Evolutionary conservation across 2,329 filamentous ascomycete genomes (phyloP).

Genomic region (Mycogone perniciosa): DNA sequence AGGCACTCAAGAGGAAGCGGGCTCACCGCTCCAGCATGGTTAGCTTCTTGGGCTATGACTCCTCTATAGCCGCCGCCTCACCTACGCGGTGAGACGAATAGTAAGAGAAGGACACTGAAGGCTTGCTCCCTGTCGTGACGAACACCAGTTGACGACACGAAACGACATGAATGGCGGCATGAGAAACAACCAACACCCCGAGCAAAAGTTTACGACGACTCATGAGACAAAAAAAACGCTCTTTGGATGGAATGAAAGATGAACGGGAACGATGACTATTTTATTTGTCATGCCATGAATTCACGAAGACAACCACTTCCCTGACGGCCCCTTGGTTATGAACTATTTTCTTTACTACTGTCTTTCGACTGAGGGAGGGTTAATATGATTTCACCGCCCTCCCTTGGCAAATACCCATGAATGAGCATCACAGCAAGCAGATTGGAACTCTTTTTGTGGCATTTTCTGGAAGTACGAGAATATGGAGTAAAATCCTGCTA

Average conservation of each 20-base stretch:
- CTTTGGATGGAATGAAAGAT: conserved; percentile 6
- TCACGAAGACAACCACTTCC: too few relatives aligned
- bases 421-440: too few relatives aligned
- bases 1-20: conserved; percentile 41
- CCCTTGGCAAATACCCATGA: too few relatives aligned
- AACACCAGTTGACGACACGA: neutral
- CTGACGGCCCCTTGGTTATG: too few relatives aligned
- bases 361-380: too few relatives aligned
- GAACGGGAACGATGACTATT: conserved; percentile 7
- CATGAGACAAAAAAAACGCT: conserved; percentile 2
- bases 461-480: too few relatives aligned
- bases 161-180: neutral
- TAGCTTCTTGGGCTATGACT: conserved; percentile 23
- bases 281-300: conserved; percentile 2
- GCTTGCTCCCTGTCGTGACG: neutral
- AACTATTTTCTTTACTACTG: too few relatives aligned
- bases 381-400: too few relatives aligned
- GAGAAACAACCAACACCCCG: neutral
- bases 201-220: conserved; percentile 2
- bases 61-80: conserved; percentile 21
- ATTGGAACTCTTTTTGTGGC: too few relatives aligned
- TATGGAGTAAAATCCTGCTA: too few relatives aligned
- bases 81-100: conserved; percentile 12
- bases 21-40: conserved; percentile 27
- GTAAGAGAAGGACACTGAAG: neutral